phyloP scores from a whole-genome alignment of 768 basidiomycete genomes.

The Phlebiopsis gigantea region DNA sequence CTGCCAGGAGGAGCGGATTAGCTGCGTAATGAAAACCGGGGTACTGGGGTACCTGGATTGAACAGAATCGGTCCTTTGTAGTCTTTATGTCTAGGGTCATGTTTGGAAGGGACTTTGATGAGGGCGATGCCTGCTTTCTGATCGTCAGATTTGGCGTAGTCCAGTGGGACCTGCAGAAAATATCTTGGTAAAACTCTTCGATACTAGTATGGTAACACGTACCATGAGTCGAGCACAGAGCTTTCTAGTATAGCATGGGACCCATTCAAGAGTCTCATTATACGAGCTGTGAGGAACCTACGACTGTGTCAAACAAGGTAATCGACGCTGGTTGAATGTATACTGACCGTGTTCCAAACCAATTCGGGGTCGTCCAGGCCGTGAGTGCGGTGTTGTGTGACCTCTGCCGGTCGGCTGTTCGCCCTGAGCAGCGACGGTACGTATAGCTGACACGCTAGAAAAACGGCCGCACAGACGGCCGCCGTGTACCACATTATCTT shows the following conservation, averaged over 20 bases:
- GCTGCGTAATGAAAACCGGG: not conserved
- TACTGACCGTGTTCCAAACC: not conserved
- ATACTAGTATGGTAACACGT: slow-evolving; percentile 2
- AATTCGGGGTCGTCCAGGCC: not conserved
- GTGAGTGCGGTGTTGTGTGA: no score
- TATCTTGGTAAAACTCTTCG: no score
- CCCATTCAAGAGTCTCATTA: slow-evolving; percentile 4
- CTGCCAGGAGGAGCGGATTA: not conserved
- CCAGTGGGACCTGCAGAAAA: slow-evolving; percentile 23
- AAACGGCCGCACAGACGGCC: no score
- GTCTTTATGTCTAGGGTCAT: slow-evolving; percentile 2
- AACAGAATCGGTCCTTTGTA: slow-evolving; percentile 29
- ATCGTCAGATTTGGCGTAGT: slow-evolving; percentile 21
- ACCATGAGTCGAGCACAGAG: slow-evolving; percentile 16
- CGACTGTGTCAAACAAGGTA: no score
- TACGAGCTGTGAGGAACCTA: not conserved
- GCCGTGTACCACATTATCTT: no score
- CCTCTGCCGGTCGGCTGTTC: no score
- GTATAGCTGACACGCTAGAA: no score
- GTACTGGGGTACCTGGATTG: slow-evolving; percentile 25
- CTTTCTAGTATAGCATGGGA: slow-evolving; percentile 6
- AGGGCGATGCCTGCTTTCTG: slow-evolving; percentile 23
- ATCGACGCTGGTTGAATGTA: no score
- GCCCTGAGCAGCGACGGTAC: no score
- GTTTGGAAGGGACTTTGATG: slow-evolving; percentile 19